phyloP scores from a whole-genome alignment of 768 basidiomycete species.

The Phallus indusiatus region DNA sequence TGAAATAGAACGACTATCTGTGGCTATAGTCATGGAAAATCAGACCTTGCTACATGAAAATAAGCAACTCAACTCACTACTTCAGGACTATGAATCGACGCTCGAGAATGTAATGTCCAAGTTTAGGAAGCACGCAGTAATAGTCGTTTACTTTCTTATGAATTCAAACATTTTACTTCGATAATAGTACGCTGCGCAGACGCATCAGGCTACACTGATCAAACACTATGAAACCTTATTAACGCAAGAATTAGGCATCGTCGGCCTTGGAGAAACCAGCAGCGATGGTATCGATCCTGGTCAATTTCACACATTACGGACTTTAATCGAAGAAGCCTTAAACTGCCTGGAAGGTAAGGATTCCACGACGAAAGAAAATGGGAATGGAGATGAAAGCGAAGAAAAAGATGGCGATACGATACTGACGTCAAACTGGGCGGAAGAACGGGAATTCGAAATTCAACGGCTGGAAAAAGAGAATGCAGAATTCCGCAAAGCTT shows the following conservation, averaged over 20 bases:
- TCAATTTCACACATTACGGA: background rate
- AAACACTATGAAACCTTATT: conserved; percentile 87
- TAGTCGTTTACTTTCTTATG: conserved; percentile 21
- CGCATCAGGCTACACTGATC: conserved; percentile 78
- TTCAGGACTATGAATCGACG: conserved; percentile 92
- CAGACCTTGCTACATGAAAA: conserved; percentile 90
- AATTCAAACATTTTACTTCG: conserved; percentile 6
- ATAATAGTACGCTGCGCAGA: conserved; percentile 76
- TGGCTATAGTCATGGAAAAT: conserved; percentile 88
- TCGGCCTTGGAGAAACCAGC: background rate
- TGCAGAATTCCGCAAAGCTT: conserved; percentile 56
- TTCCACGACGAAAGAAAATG: conserved; percentile 26
- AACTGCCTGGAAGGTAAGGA: conserved; percentile 3
- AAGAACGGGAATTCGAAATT: conserved; percentile 85
- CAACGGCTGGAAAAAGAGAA: conserved; percentile 77
- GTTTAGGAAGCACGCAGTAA: conserved; percentile 83
- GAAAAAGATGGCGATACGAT: conserved; percentile 32
- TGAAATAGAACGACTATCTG: conserved; percentile 83
- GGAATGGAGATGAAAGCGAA: conserved; percentile 33
- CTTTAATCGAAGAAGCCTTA: background rate
- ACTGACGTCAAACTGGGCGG: conserved; percentile 65
- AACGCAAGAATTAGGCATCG: background rate
- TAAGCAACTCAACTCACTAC: conserved; percentile 76
- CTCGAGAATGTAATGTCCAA: conserved; percentile 96
- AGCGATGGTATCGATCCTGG: background rate